These are phyloP conservation scores for Alternaria arborescens DNA, from an alignment of 2,329 filamentous ascomycete genomes.

Conservation along the genomic window DNA sequence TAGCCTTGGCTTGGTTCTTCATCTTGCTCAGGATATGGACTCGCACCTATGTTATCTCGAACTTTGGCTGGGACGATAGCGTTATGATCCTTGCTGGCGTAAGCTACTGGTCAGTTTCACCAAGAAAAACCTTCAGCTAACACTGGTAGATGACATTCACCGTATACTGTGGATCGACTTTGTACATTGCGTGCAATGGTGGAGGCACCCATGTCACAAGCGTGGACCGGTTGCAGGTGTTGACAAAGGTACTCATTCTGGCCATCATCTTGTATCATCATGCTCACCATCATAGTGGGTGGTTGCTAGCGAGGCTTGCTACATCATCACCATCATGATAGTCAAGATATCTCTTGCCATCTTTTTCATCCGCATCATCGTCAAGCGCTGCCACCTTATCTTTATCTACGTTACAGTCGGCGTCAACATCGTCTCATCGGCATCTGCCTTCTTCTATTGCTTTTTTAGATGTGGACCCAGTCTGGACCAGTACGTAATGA, in stretches of 20 bases:
- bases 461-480: constrained; percentile 60
- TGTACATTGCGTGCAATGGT: constrained; percentile 42
- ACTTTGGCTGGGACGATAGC: constrained; percentile 57
- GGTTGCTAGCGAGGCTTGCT: constrained; percentile 49
- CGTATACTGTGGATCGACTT: constrained; percentile 38
- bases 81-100: constrained; percentile 53
- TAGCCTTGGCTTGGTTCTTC: constrained; percentile 51
- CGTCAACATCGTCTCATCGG: constrained; percentile 45
- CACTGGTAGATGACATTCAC: constrained; percentile 44
- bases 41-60: constrained; percentile 49
- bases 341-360: constrained; percentile 57
- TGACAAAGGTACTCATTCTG: constrained; percentile 38
- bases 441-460: constrained; percentile 59
- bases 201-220: constrained; percentile 44
- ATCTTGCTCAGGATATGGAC: constrained; percentile 53
- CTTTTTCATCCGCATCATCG: constrained; percentile 57
- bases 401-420: constrained; percentile 51
- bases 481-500: constrained; percentile 39
- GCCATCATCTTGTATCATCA: background rate
- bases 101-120: constrained; percentile 11
- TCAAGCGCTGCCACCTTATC: constrained; percentile 51
- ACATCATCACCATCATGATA: constrained; percentile 52
- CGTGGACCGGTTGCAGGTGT: constrained; percentile 28
- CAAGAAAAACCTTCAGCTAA: constrained; percentile 8
- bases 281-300: constrained; percentile 39